Evolutionary conservation across 805 yeast species (phyloP).

Genomic region (Starmera pachycereana): DNA sequence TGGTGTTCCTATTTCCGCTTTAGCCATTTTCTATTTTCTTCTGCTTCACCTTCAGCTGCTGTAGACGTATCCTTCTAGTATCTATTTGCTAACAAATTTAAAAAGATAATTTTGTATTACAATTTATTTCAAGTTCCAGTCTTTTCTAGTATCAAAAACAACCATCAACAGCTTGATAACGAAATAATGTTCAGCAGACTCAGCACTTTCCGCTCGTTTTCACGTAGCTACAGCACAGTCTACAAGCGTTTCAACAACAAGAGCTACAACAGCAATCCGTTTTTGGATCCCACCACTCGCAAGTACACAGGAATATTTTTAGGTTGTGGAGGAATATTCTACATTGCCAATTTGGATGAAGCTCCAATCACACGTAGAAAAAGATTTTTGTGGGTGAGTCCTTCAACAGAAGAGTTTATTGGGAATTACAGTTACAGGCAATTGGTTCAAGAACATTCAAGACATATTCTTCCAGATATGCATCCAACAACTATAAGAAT

Average conservation of each 20-base stretch:
- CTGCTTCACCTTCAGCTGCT: too few relatives aligned
- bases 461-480: conserved; percentile 44
- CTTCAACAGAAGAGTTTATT: conserved; percentile 47
- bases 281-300: conserved; percentile 19
- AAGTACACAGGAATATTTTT: conserved; percentile 23
- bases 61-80: neutral
- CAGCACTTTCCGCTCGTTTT: neutral
- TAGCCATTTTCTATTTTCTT: conserved; percentile 29
- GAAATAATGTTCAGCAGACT: neutral
- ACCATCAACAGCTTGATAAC: neutral
- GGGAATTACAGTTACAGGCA: conserved; percentile 59
- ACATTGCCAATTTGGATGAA: conserved; percentile 49
- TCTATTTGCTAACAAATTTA: too few relatives aligned
- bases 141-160: neutral
- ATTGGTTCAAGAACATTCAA: conserved; percentile 42
- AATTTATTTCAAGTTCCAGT: too few relatives aligned
- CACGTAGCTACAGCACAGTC: conserved; percentile 17
- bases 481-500: conserved; percentile 55
- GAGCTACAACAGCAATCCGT: conserved; percentile 3
- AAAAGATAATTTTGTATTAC: too few relatives aligned
- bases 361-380: conserved; percentile 75
- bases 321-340: conserved; percentile 26
- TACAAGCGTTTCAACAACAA: conserved; percentile 26
- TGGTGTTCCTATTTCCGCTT: conserved; percentile 56
- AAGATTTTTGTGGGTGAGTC: conserved; percentile 64